Base-by-base conservation (phyloP, 2,329 filamentous ascomycete genomes). In the Penicillium sp. region DNA sequence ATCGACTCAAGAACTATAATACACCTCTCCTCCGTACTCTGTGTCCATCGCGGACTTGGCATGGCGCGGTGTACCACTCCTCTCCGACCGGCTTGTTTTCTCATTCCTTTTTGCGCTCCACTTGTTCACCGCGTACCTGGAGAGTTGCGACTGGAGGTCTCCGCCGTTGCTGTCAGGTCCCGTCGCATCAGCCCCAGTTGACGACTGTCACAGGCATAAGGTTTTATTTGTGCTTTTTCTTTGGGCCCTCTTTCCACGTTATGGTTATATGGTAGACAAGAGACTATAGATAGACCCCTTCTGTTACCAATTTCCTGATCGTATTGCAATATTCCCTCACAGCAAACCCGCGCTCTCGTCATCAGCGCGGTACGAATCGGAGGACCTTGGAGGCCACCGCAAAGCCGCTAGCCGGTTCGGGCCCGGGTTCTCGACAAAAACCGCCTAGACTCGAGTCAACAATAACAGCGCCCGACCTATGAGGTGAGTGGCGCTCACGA, bases 401-500 rank as follows among this genome's bases (percentile, higher is more conserved):
- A 24, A 51, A 40, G 36, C 49, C 36, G 33, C 50, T 52, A 52
- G n/a, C 50, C 50, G 36, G 39, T 31, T 27, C 11, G 18, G 50
- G 50, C n/a, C 24, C 22, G 50, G 55, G 55, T 56, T 54, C 40
- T 56, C 46, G 63, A 62, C 55, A 46, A 61, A 54, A 37, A 18
- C 22, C 16, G 39, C 36, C 46, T 51, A 47, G 40, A 33, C 41
- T 47, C 33, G 49, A 44, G 24, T 51, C 13, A 40, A 46, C 22
- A 35, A 52, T 46, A 33, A 44, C 50, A 58, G 54, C 58, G 52
- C 24, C 44, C 50, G 58, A 50, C 58, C 60, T 67, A 71, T 71
- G 69, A 71, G 66, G 68, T 70, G 64, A 57, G 69, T 71, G 69
- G 69, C 68, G 69, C 56, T 52, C 58, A 35, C 51, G 56, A 68